Evolutionary conservation across 1,284 basidiomycete genomes (phyloP).

Genomic region (Mycosarcoma maydis): DNA sequence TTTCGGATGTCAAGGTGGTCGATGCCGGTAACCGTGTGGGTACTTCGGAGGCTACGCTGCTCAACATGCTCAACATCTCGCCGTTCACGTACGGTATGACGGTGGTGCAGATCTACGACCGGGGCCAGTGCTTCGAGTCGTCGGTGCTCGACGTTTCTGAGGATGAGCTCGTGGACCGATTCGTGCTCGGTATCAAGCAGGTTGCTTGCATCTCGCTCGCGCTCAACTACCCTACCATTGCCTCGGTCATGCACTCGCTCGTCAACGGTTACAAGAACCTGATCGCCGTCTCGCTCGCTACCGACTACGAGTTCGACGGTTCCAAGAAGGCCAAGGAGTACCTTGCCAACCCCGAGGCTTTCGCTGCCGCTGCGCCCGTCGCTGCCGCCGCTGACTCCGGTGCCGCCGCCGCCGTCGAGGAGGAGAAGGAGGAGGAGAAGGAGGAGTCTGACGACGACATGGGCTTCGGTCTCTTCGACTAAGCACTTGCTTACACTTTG

Average conservation of each 20-base stretch:
- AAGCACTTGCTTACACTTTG: constrained; percentile 64
- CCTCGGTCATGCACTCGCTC: constrained; percentile 89
- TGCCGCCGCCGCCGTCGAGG: constrained; percentile 70
- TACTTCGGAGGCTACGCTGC: constrained; percentile 92
- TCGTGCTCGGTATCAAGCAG: constrained; percentile 91
- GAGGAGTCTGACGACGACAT: constrained; percentile 69
- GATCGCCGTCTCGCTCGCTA: constrained; percentile 82
- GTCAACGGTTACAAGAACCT: constrained; percentile 99
- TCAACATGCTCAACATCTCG: constrained; percentile 94
- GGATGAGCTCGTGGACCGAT: constrained; percentile 86
- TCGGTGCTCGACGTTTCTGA: constrained; percentile 91
- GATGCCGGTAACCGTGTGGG: constrained; percentile 91
- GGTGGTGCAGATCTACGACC: constrained; percentile 73
- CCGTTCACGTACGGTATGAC: constrained; percentile 98
- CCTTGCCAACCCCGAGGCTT: constrained; percentile 96
- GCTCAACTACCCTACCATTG: constrained; percentile 93
- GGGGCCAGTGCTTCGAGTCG: constrained; percentile 75
- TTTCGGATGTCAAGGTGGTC: constrained; percentile 95
- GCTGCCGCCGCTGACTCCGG: constrained; percentile 72
- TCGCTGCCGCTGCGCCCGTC: constrained; percentile 80
- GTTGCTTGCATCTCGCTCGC: constrained; percentile 95
- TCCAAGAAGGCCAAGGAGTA: constrained; percentile 94
- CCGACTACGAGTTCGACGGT: constrained; percentile 94
- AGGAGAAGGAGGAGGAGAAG: constrained; percentile 77
- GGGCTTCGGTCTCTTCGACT: constrained; percentile 82